A percentile compares a stretch with the other conserved stretches of the same genome.
Conservation (phyloP, 116 monocot genomes). For the Trichopus zeylanicus region DNA sequence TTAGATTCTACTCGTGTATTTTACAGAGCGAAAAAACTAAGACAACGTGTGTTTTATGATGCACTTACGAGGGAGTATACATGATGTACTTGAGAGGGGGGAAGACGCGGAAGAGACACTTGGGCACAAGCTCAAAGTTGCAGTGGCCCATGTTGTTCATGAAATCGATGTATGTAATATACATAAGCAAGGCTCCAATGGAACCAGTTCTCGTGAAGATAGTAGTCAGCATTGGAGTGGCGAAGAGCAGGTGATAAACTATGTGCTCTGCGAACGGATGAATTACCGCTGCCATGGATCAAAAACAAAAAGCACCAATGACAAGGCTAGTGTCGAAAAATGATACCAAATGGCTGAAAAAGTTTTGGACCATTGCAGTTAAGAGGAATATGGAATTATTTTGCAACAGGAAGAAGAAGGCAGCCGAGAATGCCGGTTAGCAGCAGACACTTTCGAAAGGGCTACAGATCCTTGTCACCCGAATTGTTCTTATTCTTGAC, state of each 20-base stretch:
- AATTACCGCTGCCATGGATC: conserved; percentile 7
- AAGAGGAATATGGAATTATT: too few species aligned
- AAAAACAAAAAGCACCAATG: not conserved
- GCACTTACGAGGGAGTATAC: conserved; percentile 18
- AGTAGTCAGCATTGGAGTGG: conserved; percentile 5
- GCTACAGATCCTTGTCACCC: too few species aligned
- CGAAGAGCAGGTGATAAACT: conserved; percentile 7
- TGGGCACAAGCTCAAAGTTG: conserved; percentile 16
- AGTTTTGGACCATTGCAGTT: too few species aligned
- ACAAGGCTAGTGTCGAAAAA: too few species aligned
- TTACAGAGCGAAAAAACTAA: not conserved
- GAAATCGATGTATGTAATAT: conserved; percentile 11
- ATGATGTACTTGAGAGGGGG: conserved; percentile 18
- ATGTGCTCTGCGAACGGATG: conserved; percentile 16
- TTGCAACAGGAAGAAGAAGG: too few species aligned
- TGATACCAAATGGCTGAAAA: too few species aligned
- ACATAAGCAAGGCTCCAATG: not conserved
- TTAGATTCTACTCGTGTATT: too few species aligned
- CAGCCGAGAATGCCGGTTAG: too few species aligned
- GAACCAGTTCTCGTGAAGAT: conserved; percentile 7
- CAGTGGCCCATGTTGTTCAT: conserved; percentile 21
- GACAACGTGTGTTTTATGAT: not conserved
- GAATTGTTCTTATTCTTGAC: too few species aligned
- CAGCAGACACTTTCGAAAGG: too few species aligned
- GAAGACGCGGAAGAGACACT: conserved; percentile 8